These are phyloP conservation scores for Aspergillus calidoustus DNA, from an alignment of 2,329 filamentous ascomycete species.

Conservation along the genomic window DNA sequence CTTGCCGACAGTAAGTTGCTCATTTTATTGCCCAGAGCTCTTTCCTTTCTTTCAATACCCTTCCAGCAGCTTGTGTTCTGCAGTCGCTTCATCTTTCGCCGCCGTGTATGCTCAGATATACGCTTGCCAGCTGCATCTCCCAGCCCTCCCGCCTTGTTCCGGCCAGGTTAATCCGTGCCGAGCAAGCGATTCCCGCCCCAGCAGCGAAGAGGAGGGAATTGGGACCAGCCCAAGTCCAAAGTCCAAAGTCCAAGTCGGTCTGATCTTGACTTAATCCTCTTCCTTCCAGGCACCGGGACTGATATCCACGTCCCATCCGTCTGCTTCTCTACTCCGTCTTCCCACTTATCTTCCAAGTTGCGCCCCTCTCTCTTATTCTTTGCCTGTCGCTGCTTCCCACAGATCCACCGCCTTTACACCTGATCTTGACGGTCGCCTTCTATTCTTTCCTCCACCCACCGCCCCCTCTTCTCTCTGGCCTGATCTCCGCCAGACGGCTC, in stretches of 20 bases:
- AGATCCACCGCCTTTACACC: slow-evolving; percentile 1
- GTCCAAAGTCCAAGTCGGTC: slow-evolving; percentile 11
- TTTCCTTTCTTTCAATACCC: slow-evolving; percentile 4
- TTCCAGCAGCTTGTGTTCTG: slow-evolving; percentile 17
- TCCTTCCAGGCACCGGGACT: slow-evolving; percentile 31
- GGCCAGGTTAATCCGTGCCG: slow-evolving; percentile 40
- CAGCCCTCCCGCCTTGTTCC: slow-evolving; percentile 37
- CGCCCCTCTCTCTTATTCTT: slow-evolving; percentile 12
- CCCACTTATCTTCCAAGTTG: slow-evolving; percentile 21
- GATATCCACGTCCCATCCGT: slow-evolving; percentile 28
- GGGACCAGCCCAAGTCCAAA: slow-evolving; percentile 16
- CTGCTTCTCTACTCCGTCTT: slow-evolving; percentile 7
- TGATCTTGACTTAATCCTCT: slow-evolving; percentile 7
- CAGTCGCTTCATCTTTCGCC: slow-evolving; percentile 20
- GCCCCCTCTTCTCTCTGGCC: slow-evolving; percentile 19
- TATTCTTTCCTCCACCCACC: slow-evolving; percentile 24
- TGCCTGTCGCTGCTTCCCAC: slow-evolving; percentile 15
- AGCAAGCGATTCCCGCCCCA: slow-evolving; percentile 44
- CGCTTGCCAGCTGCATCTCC: slow-evolving; percentile 37
- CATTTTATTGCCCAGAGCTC: neutral
- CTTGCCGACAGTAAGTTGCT: slow-evolving; percentile 1
- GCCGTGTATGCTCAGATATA: slow-evolving; percentile 41
- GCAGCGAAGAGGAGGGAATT: slow-evolving; percentile 19
- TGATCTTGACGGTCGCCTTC: slow-evolving; percentile 22
- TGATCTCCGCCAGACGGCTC: slow-evolving; percentile 23